Evolutionary conservation across 306 rosid species (phyloP).

Genomic region (Arachis stenosperma): DNA sequence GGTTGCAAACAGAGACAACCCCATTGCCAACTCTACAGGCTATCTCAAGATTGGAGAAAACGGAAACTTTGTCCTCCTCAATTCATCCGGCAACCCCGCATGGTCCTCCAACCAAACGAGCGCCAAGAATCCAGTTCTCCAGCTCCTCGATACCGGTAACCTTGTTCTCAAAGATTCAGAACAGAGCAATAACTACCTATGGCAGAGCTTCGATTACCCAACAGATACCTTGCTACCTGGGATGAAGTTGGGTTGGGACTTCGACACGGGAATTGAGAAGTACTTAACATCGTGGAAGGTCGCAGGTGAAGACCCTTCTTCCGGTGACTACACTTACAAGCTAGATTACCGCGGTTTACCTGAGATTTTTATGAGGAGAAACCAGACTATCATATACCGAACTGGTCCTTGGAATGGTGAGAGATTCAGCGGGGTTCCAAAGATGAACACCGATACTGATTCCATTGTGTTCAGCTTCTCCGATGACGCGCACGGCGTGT

Average conservation of each 20-base stretch:
- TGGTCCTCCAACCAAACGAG: conserved; percentile 60
- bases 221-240: conserved; percentile 65
- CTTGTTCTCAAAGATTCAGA: conserved; percentile 50
- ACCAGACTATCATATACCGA: conserved; percentile 25
- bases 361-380: conserved; percentile 48
- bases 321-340: conserved; percentile 53
- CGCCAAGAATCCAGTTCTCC: conserved; percentile 42
- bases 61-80: conserved; percentile 50
- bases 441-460: conserved; percentile 52
- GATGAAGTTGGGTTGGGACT: conserved; percentile 76
- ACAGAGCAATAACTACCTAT: conserved; percentile 33
- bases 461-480: conserved; percentile 43
- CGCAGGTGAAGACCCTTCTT: conserved; percentile 53
- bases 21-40: conserved; percentile 48
- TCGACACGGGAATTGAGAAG: conserved; percentile 43
- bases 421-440: conserved; percentile 75
- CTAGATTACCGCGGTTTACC: conserved; percentile 60
- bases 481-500: conserved; percentile 39
- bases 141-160: conserved; percentile 67
- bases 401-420: conserved; percentile 88
- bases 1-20: conserved; percentile 80
- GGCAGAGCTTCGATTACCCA: conserved; percentile 85
- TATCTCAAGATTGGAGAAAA: conserved; percentile 45
- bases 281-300: conserved; percentile 63
- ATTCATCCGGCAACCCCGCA: conserved; percentile 7